Evolutionary conservation across 352 stramenopile genomes (phyloP).

Genomic region (Aphanomyces stellatus): DNA sequence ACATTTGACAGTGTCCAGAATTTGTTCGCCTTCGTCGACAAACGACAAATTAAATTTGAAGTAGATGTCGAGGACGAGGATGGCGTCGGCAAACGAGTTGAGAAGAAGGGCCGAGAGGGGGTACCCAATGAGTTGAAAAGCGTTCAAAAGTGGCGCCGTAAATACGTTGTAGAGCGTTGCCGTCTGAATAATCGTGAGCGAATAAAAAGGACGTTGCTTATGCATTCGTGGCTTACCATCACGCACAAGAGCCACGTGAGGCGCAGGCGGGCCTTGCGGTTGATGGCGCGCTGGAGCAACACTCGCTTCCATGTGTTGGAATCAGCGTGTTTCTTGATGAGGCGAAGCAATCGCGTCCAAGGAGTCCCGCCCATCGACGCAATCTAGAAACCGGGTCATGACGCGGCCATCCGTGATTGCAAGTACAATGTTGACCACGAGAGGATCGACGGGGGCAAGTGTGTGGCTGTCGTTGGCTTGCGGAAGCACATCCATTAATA

Average conservation of each 20-base stretch:
- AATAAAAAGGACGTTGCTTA: not conserved
- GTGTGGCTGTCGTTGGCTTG: too few relatives aligned
- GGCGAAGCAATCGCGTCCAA: too few relatives aligned
- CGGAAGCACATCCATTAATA: too few relatives aligned
- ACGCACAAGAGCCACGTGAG: slow-evolving; percentile 1
- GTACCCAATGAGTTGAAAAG: slow-evolving; percentile 11
- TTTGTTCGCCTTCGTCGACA: slow-evolving; percentile 12
- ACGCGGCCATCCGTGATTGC: too few relatives aligned
- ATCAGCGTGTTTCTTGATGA: too few relatives aligned
- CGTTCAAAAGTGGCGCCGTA: slow-evolving; percentile 7
- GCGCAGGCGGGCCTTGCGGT: slow-evolving; percentile 8
- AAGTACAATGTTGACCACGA: too few relatives aligned
- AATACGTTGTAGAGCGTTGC: slow-evolving; percentile 14
- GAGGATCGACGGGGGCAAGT: too few relatives aligned
- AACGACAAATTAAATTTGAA: slow-evolving; percentile 19
- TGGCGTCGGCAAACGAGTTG: slow-evolving; percentile 4
- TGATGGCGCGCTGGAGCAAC: not conserved
- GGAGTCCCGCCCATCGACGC: too few relatives aligned
- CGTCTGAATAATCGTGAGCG: not conserved
- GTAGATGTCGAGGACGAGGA: slow-evolving; percentile 17
- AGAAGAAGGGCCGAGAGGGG: not conserved
- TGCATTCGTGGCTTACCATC: not conserved
- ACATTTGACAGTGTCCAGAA: slow-evolving; percentile 13
- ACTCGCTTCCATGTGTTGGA: slow-evolving; percentile 3
- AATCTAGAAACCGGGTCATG: too few relatives aligned